These are phyloP conservation scores for Pyrenophora teres DNA, from an alignment of 2,329 filamentous ascomycete species.

Conservation along the genomic window DNA sequence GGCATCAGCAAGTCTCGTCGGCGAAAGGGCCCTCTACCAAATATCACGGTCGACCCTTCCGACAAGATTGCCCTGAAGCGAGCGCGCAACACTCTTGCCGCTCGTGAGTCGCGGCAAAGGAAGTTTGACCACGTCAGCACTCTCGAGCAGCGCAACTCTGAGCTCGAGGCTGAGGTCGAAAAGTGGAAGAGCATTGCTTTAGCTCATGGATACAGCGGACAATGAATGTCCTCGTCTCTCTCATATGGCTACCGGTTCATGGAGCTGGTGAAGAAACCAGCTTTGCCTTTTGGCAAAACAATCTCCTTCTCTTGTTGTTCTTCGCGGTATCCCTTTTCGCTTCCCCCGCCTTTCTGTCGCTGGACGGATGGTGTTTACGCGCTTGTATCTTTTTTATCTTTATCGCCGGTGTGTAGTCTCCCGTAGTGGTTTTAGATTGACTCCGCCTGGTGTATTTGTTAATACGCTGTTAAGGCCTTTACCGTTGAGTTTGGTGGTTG, in stretches of 20 bases:
- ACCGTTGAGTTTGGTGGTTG: background rate
- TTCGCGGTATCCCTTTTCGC: constrained; percentile 8
- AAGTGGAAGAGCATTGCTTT: constrained; percentile 50
- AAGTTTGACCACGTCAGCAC: constrained; percentile 78
- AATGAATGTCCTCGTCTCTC: constrained; percentile 39
- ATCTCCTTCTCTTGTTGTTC: constrained; percentile 23
- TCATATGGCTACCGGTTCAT: constrained; percentile 37
- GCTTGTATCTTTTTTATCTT: constrained; percentile 18
- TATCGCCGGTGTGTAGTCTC: constrained; percentile 43
- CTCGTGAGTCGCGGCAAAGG: constrained; percentile 87
- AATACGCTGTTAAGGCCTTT: constrained; percentile 14
- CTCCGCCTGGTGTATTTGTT: constrained; percentile 41
- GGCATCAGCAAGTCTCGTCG: constrained; percentile 72
- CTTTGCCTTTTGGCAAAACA: constrained; percentile 34
- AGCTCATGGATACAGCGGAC: constrained; percentile 45
- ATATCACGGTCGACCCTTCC: constrained; percentile 73
- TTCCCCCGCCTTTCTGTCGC: constrained; percentile 5
- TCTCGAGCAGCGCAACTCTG: constrained; percentile 73
- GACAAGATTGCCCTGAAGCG: constrained; percentile 88
- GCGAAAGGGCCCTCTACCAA: constrained; percentile 79
- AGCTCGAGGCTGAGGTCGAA: constrained; percentile 61
- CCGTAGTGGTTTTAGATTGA: constrained; percentile 42
- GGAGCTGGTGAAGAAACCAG: constrained; percentile 47
- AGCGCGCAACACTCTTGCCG: constrained; percentile 89
- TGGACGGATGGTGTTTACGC: constrained; percentile 18